Conservation (phyloP, 495 filamentous ascomycete genomes). For the Podospora pseudopauciseta region DNA sequence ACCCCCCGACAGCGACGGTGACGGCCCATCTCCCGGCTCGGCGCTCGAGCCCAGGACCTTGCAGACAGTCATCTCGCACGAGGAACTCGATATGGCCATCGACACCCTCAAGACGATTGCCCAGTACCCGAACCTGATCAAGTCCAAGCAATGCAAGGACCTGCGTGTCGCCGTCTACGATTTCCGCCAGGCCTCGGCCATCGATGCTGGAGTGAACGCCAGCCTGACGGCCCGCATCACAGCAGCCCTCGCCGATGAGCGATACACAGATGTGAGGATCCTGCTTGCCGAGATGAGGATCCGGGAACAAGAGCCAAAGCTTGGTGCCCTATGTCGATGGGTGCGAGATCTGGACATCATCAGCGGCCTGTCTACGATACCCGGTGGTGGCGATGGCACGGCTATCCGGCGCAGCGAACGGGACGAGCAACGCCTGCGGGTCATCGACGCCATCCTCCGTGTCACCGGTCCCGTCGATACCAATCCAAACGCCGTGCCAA, state of each 20-base stretch:
- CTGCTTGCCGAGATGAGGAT: constrained; percentile 48
- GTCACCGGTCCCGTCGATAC: constrained; percentile 39
- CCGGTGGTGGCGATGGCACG: not conserved
- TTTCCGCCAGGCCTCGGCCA: constrained; percentile 39
- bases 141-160: constrained; percentile 45
- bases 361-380: constrained; percentile 35
- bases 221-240: constrained; percentile 44
- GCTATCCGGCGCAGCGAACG: constrained; percentile 14
- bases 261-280: constrained; percentile 40
- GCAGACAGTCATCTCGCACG: constrained; percentile 35
- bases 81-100: constrained; percentile 46
- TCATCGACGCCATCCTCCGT: constrained; percentile 44
- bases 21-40: constrained; percentile 13
- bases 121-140: constrained; percentile 41
- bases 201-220: constrained; percentile 20
- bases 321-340: constrained; percentile 49
- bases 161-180: constrained; percentile 45
- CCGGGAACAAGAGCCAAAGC: constrained; percentile 38
- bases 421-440: constrained; percentile 34
- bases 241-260: constrained; percentile 42
- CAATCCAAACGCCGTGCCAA: constrained; percentile 15
- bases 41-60: constrained; percentile 31
- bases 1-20: constrained; percentile 5
- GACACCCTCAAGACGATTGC: constrained; percentile 41
- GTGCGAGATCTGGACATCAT: constrained; percentile 49